A percentile compares a stretch with the other conserved stretches of the same genome.
Evolutionary conservation across 2,329 filamentous ascomycete species (phyloP).

Genomic region (Talaromyces pinophilus): DNA sequence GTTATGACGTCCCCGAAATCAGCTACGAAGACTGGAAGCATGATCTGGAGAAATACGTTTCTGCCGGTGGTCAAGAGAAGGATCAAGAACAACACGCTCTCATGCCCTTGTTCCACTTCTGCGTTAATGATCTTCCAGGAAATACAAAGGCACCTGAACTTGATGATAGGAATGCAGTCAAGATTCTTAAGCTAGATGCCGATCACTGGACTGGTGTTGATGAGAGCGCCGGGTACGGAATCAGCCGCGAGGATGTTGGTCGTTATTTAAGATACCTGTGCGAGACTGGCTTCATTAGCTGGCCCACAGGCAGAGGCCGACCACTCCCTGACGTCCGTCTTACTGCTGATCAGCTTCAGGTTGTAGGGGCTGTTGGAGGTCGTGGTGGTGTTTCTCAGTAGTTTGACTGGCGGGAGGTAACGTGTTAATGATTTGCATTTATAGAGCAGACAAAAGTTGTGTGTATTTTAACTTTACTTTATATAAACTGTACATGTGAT

Average conservation of each 20-base stretch:
- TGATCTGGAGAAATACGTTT: slow-evolving; percentile 68
- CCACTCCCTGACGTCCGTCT: slow-evolving; percentile 20
- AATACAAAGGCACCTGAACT: slow-evolving; percentile 72
- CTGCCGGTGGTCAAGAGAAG: slow-evolving; percentile 51
- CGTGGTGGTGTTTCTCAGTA: slow-evolving; percentile 21
- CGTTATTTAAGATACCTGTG: slow-evolving; percentile 65
- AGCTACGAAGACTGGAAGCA: slow-evolving; percentile 69
- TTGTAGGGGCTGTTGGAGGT: slow-evolving; percentile 22
- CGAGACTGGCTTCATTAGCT: slow-evolving; percentile 61
- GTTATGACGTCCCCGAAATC: slow-evolving; percentile 68
- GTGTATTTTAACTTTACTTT: slow-evolving; percentile 4
- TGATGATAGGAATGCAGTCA: slow-evolving; percentile 68
- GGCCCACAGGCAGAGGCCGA: slow-evolving; percentile 22
- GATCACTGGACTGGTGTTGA: slow-evolving; percentile 58
- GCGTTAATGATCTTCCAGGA: slow-evolving; percentile 67
- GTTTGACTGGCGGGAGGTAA: background rate
- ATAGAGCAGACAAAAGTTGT: slow-evolving; percentile 13
- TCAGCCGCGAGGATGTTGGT: slow-evolving; percentile 63
- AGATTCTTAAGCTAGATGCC: slow-evolving; percentile 64
- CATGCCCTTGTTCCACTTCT: slow-evolving; percentile 74
- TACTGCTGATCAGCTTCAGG: slow-evolving; percentile 21
- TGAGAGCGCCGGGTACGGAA: slow-evolving; percentile 57
- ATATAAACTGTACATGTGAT: slow-evolving; percentile 9
- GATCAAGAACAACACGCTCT: slow-evolving; percentile 69
- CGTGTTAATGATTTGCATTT: slow-evolving; percentile 8